Evolutionary conservation across 306 rosid species (phyloP), one percentile per base, ranked within the genome.

Genomic region (Cotoneaster glaucophyllus): DNA sequence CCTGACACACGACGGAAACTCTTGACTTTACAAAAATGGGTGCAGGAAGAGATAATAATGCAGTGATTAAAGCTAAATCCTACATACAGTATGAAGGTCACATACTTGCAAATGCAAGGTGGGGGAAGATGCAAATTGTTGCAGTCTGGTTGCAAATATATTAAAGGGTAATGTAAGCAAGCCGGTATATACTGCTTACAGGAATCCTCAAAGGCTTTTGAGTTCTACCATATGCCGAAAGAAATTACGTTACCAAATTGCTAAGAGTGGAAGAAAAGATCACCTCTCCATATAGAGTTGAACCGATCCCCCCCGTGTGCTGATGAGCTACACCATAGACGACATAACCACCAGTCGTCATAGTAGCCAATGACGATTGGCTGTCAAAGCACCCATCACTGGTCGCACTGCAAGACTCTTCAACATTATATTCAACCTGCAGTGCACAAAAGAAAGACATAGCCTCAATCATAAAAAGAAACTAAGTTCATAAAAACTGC

Each of bases 301-400:
- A 70, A 45, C 93, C 96, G 7, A 26, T 48, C 50, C 90, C 98
- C 17, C 96, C 96, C 3, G 87, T 70, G 82, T 93, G 98, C 56
- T 91, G 98, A 81, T 93, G 98, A 71, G 93, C 96, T 66, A 77
- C 90, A 78, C 87, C 96, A 64, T 93, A 91, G 75, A 93, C 37
- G 14, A 93, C 59, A 79, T 82, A 90, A 19, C 97, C 97, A 65
- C 86, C 89, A 6, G 26, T 67, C 67, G 84, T 82, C 65, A 89
- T 29, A 3, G 77, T 87, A 8, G 83, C 56, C 54, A 29, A 82
- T 66, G 86, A 61, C 65, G 67, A 74, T 74, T 63, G 85, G 6
- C 64, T 84, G 82, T 91, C 64, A 73, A 24, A 2, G 52, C 89
- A 86, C 0, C 53, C 76, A 29, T 61, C 75, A 64, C 73, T 17